Conservation (phyloP, 345 rosid genomes). For the Syzygium grande region DNA sequence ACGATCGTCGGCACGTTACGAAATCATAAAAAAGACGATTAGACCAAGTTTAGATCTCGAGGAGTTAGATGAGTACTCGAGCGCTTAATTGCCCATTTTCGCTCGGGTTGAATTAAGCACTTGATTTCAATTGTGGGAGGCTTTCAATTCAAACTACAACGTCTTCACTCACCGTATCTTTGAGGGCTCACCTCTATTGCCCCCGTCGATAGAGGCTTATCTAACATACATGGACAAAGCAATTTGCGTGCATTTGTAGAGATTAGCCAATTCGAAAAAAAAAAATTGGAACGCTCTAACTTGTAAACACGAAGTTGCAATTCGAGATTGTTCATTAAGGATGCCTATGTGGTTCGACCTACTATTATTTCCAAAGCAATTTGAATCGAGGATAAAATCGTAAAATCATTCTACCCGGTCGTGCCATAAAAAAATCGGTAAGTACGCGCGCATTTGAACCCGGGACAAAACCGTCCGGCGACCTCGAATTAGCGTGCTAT, state of each 20-base stretch:
- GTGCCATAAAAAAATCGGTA: not conserved
- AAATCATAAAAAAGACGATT: not conserved
- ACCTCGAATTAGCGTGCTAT: not conserved
- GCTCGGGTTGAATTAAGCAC: not conserved
- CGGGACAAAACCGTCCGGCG: not conserved
- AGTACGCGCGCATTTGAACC: not conserved
- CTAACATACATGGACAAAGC: fast-evolving
- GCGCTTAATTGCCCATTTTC: not conserved
- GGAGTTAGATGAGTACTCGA: fast-evolving
- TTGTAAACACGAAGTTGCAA: not conserved
- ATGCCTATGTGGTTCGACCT: not conserved
- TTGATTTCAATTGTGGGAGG: not conserved
- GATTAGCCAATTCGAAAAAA: not conserved
- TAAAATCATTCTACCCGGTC: not conserved
- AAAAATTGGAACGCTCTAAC: not conserved
- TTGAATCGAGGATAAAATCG: not conserved
- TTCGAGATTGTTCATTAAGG: fast-evolving
- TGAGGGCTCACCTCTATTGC: not conserved
- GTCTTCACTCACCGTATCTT: fast-evolving
- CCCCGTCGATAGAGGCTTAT: not conserved
- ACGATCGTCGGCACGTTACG: fast-evolving
- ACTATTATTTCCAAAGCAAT: not conserved
- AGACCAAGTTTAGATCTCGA: not conserved
- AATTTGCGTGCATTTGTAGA: not conserved
- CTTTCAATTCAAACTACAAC: not conserved